These are phyloP conservation scores for Ophiostoma ulmi DNA, from an alignment of 2,329 filamentous ascomycete species.

Conservation along the genomic window DNA sequence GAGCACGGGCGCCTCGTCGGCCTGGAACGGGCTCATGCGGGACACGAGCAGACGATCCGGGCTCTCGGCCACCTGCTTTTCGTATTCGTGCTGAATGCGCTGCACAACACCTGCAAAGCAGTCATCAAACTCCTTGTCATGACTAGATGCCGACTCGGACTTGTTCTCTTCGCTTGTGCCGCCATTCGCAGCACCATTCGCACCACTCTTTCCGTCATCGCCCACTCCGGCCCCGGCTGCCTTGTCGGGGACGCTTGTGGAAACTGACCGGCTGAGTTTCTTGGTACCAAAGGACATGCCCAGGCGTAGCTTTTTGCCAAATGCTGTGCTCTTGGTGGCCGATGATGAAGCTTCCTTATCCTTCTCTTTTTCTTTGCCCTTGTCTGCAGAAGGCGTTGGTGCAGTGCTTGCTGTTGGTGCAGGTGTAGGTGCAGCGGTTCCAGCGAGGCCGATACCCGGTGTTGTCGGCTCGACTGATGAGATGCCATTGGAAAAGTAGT, in stretches of 20 bases:
- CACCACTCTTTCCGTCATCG: slow-evolving; percentile 61
- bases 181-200: slow-evolving; percentile 38
- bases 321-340: slow-evolving; percentile 55
- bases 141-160: slow-evolving; percentile 32
- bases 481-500: slow-evolving; percentile 70
- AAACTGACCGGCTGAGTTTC: slow-evolving; percentile 68
- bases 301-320: slow-evolving; percentile 81
- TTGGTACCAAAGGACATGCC: slow-evolving; percentile 73
- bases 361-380: slow-evolving; percentile 15
- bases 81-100: slow-evolving; percentile 67
- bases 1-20: slow-evolving; percentile 70
- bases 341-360: slow-evolving; percentile 22
- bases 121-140: slow-evolving; percentile 70
- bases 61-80: slow-evolving; percentile 56
- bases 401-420: slow-evolving; percentile 33
- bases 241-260: slow-evolving; percentile 64
- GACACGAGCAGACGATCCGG: slow-evolving; percentile 55
- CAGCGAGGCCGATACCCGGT: slow-evolving; percentile 35
- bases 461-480: slow-evolving; percentile 45
- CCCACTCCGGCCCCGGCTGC: slow-evolving; percentile 42
- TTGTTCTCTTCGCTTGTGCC: slow-evolving; percentile 27
- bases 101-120: slow-evolving; percentile 68
- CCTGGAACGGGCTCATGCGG: slow-evolving; percentile 61
- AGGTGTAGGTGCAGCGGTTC: slow-evolving; percentile 41
- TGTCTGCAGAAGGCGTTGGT: background rate